Evolutionary conservation across 2,329 filamentous ascomycete genomes (phyloP), one percentile per base, ranked within the genome.

Genomic region (Aspergillus tubingensis): DNA sequence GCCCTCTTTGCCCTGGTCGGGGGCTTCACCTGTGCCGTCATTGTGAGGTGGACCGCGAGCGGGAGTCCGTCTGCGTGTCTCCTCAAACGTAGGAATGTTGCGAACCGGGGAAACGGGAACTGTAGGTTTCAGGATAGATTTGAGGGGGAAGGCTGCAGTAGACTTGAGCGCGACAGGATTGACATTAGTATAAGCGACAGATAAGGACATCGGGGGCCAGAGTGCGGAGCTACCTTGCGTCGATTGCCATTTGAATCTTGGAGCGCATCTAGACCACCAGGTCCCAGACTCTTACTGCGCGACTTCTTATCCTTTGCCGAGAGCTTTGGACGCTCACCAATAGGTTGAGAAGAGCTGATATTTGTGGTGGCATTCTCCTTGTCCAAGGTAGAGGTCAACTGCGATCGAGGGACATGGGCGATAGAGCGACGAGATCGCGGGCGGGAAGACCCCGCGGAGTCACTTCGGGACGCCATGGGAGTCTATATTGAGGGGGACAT

Each of bases 201-300:
- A 60, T 21, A 50, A 43, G 21, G 49, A 43, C 49, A 49, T 54
- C 23, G 55, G 51, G 38, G 48, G 55, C 39, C 8, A 49, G 36
- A 54, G 36, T n/a, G 41, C 60, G 48, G 32, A 68, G 82, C 72
- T 84, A 95, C 92, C 80, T 92, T 90, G 76, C 91, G 86, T 69
- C 91, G 83, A 74, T 96, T 96, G 36, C 91, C 91, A 71, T 83
- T 86, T 48, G 85, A 85, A 71, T 89, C 85, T 75, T 90, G 92
- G 58, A 96, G 82, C 59, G 89, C 88, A 81, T 96, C 92, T 49
- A 96, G 79, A 25, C 93, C 92, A 54, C 94, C 95, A 15, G 95
- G 94, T 2, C 95, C 95, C 67, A 99, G 88, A 78, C 94, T 98
- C 82, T 97, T 98, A 79, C 94, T 97, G 66, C 95, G 88, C 60